These are phyloP conservation scores for Sclerotinia nivalis DNA, from an alignment of 2,329 filamentous ascomycete species.

Conservation along the genomic window DNA sequence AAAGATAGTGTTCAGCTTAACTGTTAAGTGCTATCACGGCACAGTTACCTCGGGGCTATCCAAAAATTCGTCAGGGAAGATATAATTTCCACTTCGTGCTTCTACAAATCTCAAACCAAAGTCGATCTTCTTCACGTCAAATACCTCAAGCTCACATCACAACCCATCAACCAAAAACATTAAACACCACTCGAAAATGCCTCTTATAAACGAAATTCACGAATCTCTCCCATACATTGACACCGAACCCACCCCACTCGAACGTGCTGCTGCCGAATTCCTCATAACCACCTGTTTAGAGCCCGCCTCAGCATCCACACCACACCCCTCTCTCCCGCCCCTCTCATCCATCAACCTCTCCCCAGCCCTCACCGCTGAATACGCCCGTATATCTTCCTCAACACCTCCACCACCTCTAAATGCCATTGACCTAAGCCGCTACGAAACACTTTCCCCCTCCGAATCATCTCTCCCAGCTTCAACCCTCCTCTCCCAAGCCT, in stretches of 20 bases:
- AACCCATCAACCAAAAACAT: conserved; percentile 6
- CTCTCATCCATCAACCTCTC: conserved; percentile 61
- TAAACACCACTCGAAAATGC: conserved; percentile 29
- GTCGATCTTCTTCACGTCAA: neutral
- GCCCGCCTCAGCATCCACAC: conserved; percentile 42
- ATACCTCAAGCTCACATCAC: conserved; percentile 13
- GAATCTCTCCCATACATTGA: conserved; percentile 64
- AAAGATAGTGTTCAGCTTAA: neutral
- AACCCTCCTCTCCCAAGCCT: conserved; percentile 50
- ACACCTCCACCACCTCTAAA: conserved; percentile 50
- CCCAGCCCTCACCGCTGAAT: conserved; percentile 65
- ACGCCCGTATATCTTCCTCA: conserved; percentile 41
- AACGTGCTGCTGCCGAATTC: conserved; percentile 65
- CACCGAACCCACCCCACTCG: conserved; percentile 61
- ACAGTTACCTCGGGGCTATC: neutral
- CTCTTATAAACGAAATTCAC: conserved; percentile 36
- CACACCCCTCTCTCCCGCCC: conserved; percentile 55
- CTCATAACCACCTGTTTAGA: conserved; percentile 68
- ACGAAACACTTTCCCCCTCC: conserved; percentile 63
- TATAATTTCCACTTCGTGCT: neutral
- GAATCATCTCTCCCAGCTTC: conserved; percentile 51
- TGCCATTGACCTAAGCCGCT: conserved; percentile 75
- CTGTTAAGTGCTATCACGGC: neutral
- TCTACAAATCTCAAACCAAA: neutral
- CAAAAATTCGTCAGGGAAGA: neutral